These are phyloP conservation scores for Suillus paluster DNA, from an alignment of 768 basidiomycete genomes.

Conservation along the genomic window DNA sequence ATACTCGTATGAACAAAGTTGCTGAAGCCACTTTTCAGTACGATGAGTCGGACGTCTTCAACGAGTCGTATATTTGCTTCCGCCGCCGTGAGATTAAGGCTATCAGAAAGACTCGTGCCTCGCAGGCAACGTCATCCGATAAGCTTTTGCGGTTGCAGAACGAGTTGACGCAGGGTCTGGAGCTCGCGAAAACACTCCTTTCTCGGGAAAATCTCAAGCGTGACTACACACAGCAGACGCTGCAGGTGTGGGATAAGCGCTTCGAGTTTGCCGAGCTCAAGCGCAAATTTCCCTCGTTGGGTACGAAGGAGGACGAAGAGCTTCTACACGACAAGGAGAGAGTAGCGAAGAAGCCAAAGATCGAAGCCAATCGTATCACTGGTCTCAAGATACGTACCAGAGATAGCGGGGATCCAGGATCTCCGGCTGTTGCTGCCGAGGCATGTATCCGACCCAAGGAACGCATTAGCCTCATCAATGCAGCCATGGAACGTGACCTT, in stretches of 20 bases:
- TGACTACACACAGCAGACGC: slow-evolving; percentile 58
- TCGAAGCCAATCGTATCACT: slow-evolving; percentile 46
- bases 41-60: slow-evolving; percentile 88
- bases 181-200: slow-evolving; percentile 71
- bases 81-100: slow-evolving; percentile 93
- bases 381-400: slow-evolving; percentile 58
- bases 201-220: slow-evolving; percentile 79
- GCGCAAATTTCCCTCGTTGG: slow-evolving; percentile 66
- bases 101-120: slow-evolving; percentile 91
- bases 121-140: slow-evolving; percentile 88
- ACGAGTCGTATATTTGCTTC: slow-evolving; percentile 97
- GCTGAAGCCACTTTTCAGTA: slow-evolving; percentile 45
- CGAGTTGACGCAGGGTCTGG: slow-evolving; percentile 74
- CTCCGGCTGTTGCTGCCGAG: slow-evolving; percentile 47
- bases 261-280: slow-evolving; percentile 79
- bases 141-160: slow-evolving; percentile 80
- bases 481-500: slow-evolving; percentile 64
- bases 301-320: slow-evolving; percentile 72
- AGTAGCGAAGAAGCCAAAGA: slow-evolving; percentile 61
- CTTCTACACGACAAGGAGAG: slow-evolving; percentile 74
- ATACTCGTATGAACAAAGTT: slow-evolving; percentile 2
- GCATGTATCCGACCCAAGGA: slow-evolving; percentile 66
- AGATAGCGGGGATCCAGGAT: slow-evolving; percentile 45
- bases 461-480: slow-evolving; percentile 56
- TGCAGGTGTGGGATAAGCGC: slow-evolving; percentile 79